Evolutionary conservation across 768 basidiomycete genomes (phyloP).

Genomic region (Dendrothele bispora): DNA sequence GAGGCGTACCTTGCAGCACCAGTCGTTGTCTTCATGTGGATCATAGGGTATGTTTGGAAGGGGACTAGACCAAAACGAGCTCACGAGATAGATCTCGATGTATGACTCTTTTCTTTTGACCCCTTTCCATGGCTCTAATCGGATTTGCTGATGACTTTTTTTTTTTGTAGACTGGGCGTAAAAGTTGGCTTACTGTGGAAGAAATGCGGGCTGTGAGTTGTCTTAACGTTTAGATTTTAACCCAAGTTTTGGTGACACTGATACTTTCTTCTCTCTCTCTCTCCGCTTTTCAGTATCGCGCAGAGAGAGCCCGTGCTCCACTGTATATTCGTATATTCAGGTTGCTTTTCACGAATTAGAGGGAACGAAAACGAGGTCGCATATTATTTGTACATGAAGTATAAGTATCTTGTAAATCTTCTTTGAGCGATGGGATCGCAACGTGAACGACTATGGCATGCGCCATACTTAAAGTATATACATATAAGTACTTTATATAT

Average conservation of each 20-base stretch:
- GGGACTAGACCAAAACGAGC: neutral
- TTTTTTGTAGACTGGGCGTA: conserved; percentile 35
- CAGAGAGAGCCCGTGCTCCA: conserved; percentile 37
- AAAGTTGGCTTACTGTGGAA: conserved; percentile 46
- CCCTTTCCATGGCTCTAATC: neutral
- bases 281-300: too few species aligned
- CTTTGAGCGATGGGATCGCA: too few species aligned
- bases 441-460: too few species aligned
- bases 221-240: too few species aligned
- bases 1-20: conserved; percentile 1
- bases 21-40: neutral
- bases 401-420: too few species aligned
- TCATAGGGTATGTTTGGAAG: conserved; percentile 5
- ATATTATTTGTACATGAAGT: too few species aligned
- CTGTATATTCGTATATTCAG: conserved; percentile 36
- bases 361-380: too few species aligned
- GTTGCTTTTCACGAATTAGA: conserved; percentile 39
- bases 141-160: neutral
- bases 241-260: too few species aligned
- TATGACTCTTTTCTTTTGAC: conserved; percentile 11
- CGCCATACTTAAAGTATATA: too few species aligned
- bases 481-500: too few species aligned
- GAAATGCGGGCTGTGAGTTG: conserved; percentile 47
- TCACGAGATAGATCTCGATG: conserved; percentile 37
- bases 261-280: too few species aligned